Conservation (phyloP, 2,329 filamentous ascomycete genomes). For the Calycina herbarum region DNA sequence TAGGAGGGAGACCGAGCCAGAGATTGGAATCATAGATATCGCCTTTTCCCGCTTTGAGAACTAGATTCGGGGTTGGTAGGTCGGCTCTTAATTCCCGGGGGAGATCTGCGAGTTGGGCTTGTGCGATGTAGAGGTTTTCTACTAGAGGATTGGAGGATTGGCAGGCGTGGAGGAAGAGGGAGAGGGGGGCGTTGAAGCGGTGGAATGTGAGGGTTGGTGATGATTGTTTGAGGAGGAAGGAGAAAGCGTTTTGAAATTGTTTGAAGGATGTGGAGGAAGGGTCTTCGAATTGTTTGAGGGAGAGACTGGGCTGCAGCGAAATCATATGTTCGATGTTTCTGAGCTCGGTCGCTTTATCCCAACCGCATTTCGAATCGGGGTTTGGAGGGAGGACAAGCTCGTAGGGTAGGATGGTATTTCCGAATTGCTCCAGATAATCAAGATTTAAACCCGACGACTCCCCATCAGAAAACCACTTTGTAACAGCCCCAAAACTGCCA, state of each 20-base stretch:
- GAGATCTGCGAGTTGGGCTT: slow-evolving; percentile 70
- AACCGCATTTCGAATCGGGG: neutral
- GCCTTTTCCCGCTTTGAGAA: slow-evolving; percentile 65
- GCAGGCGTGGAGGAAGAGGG: slow-evolving; percentile 30
- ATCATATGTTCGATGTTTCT: neutral
- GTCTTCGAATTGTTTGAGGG: neutral
- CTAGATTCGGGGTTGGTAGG: slow-evolving; percentile 65
- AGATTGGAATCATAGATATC: slow-evolving; percentile 86
- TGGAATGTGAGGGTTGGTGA: slow-evolving; percentile 41
- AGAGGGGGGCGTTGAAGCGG: slow-evolving; percentile 45
- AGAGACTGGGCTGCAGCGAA: too few species aligned
- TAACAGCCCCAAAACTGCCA: slow-evolving; percentile 50
- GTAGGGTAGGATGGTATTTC: slow-evolving; percentile 54
- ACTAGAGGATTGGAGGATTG: neutral
- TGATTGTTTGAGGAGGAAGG: slow-evolving; percentile 6
- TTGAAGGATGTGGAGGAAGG: neutral
- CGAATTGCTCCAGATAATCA: slow-evolving; percentile 42
- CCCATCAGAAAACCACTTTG: slow-evolving; percentile 61
- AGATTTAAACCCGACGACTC: slow-evolving; percentile 1
- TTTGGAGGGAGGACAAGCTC: slow-evolving; percentile 47
- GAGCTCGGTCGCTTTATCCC: neutral
- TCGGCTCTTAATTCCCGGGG: slow-evolving; percentile 63
- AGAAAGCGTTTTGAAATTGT: neutral
- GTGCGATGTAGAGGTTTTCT: slow-evolving; percentile 76
- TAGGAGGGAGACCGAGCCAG: slow-evolving; percentile 85